These are phyloP conservation scores for Sugiyamaella neomexicana DNA, from an alignment of 1,139 yeast genomes.

Conservation along the genomic window DNA sequence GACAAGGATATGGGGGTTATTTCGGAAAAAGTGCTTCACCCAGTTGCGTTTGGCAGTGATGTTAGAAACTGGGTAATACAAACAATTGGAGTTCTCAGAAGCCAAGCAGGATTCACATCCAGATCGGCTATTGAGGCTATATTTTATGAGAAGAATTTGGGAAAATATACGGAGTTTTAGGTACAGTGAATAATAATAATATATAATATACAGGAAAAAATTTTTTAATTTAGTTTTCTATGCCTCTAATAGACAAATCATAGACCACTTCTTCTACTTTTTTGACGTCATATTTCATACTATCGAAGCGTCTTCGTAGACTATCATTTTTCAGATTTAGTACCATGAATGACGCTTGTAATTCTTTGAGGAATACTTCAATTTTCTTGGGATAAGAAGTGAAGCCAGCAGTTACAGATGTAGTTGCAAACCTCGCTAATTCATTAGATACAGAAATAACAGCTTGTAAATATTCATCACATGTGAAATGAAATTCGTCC, in stretches of 20 bases:
- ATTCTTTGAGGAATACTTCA: constrained; percentile 34
- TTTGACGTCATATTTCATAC: constrained; percentile 41
- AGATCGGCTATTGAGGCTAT: constrained; percentile 29
- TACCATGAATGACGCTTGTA: constrained; percentile 37
- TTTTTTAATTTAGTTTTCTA: constrained; percentile 18
- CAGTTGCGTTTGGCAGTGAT: constrained; percentile 30
- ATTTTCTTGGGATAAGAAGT: constrained; percentile 22
- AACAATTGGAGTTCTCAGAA: constrained; percentile 30
- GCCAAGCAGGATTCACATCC: constrained; percentile 30
- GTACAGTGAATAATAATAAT: background rate
- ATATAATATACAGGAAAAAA: constrained; percentile 3
- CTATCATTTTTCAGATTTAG: constrained; percentile 40
- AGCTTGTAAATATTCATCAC: constrained; percentile 39
- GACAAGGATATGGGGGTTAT: constrained; percentile 24
- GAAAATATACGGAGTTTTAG: constrained; percentile 1
- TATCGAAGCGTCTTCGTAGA: constrained; percentile 38
- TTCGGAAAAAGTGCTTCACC: constrained; percentile 22
- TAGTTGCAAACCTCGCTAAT: constrained; percentile 37
- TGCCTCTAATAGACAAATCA: constrained; percentile 36
- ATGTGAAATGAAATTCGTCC: constrained; percentile 30
- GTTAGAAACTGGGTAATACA: constrained; percentile 32
- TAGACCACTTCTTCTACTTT: constrained; percentile 41
- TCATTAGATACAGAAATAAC: constrained; percentile 35
- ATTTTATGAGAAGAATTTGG: constrained; percentile 9
- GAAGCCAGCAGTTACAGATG: constrained; percentile 35